Evolutionary conservation across 345 rosid species (phyloP).

Genomic region (Lumnitzera littorea): DNA sequence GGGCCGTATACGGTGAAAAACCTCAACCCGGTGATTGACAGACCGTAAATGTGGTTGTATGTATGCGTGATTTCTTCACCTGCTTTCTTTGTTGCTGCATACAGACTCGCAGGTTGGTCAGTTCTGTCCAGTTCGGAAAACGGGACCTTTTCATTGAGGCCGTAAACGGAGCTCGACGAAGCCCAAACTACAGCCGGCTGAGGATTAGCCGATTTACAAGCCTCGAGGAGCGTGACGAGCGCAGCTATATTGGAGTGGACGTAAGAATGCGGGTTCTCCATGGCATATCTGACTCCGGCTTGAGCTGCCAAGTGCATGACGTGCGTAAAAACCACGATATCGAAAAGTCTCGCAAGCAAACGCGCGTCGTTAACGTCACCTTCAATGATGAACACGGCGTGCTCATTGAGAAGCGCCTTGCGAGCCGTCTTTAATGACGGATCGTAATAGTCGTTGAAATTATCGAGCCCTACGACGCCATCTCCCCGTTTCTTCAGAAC

Average conservation of each 20-base stretch:
- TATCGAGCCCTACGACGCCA: conserved; percentile 29
- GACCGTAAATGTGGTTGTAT: conserved; percentile 34
- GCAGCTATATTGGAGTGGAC: conserved; percentile 29
- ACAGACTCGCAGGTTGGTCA: conserved; percentile 21
- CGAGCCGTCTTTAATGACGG: conserved; percentile 26
- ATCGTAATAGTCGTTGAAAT: conserved; percentile 31
- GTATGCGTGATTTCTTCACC: conserved; percentile 32
- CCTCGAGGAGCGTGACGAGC: conserved; percentile 28
- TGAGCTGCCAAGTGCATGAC: conserved; percentile 37
- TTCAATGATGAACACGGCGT: conserved; percentile 18
- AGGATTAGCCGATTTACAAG: conserved; percentile 24
- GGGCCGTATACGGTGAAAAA: conserved; percentile 36
- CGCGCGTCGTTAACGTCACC: conserved; percentile 32
- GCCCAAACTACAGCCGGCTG: conserved; percentile 36
- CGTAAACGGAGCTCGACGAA: conserved; percentile 33
- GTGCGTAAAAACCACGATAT: conserved; percentile 28
- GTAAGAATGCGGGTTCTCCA: conserved; percentile 29
- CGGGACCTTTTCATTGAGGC: conserved; percentile 23
- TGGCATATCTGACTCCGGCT: conserved; percentile 31
- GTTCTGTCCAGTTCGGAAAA: conserved; percentile 25
- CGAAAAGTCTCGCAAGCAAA: conserved; percentile 28
- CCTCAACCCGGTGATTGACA: conserved; percentile 29
- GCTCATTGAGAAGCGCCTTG: conserved; percentile 9
- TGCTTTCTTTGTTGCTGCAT: conserved; percentile 33
- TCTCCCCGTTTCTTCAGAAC: conserved; percentile 29